Evolutionary conservation across 1,139 yeast genomes (phyloP).

Genomic region (Geotrichum siamense): DNA sequence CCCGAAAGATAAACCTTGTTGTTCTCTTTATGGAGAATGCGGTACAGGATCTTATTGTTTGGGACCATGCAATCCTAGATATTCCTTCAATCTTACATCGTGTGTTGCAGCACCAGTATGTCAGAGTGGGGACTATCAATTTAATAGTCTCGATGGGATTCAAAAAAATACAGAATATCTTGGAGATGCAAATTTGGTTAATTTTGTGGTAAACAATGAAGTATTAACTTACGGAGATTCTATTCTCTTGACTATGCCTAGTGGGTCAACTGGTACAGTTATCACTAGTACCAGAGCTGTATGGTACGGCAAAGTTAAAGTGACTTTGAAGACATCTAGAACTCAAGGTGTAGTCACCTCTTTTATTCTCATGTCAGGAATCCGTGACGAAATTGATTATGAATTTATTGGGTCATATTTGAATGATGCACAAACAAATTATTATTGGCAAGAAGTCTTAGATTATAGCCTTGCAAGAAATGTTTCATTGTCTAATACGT

Average conservation of each 20-base stretch:
- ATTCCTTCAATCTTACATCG: conserved; percentile 52
- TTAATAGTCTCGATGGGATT: conserved; percentile 29
- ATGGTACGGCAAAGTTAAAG: conserved; percentile 80
- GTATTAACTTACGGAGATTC: conserved; percentile 48
- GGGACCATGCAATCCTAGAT: conserved; percentile 75
- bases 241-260: conserved; percentile 68
- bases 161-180: conserved; percentile 44
- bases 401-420: conserved; percentile 76
- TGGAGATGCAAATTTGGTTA: conserved; percentile 61
- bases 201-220: conserved; percentile 72
- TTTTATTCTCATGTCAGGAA: conserved; percentile 74
- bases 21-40: conserved; percentile 75
- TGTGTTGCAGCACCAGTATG: conserved; percentile 57
- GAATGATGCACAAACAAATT: conserved; percentile 64
- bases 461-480: conserved; percentile 56
- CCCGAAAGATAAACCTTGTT: conserved; percentile 70
- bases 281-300: conserved; percentile 69
- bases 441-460: conserved; percentile 64
- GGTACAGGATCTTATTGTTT: conserved; percentile 79
- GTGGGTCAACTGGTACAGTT: conserved; percentile 67
- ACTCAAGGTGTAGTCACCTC: conserved; percentile 79
- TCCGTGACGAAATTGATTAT: conserved; percentile 83
- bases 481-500: conserved; percentile 46
- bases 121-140: conserved; percentile 21
- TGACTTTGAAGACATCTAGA: conserved; percentile 65